Evolutionary conservation across 208 protist genomes (phyloP).

Genomic region (Lotmaria passim): DNA sequence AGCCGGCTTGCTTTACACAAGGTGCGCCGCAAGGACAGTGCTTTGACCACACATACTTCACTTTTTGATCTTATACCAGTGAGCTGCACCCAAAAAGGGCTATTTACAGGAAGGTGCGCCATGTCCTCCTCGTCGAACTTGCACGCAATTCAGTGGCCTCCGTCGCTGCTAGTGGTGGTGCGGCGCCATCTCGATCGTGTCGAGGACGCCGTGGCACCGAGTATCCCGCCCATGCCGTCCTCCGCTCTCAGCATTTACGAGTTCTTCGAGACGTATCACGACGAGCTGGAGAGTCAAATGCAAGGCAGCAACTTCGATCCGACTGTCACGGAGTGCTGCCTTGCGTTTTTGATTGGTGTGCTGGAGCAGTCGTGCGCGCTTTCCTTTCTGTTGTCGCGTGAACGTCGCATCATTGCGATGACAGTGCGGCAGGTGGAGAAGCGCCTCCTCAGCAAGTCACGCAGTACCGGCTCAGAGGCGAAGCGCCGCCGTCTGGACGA

Average conservation of each 20-base stretch:
- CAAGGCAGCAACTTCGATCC: conserved; percentile 27
- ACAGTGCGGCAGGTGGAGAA: conserved; percentile 40
- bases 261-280: conserved; percentile 56
- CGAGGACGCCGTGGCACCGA: conserved; percentile 57
- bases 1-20: too few relatives aligned
- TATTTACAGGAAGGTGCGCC: background rate
- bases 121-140: background rate
- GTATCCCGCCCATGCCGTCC: conserved; percentile 50
- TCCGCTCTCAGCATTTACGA: conserved; percentile 44
- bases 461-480: conserved; percentile 6
- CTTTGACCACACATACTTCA: too few relatives aligned
- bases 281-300: conserved; percentile 25
- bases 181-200: conserved; percentile 55
- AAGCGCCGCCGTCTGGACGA: conserved; percentile 37
- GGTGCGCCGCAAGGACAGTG: too few relatives aligned
- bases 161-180: conserved; percentile 49
- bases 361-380: conserved; percentile 78
- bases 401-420: conserved; percentile 48
- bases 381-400: conserved; percentile 66
- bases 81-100: too few relatives aligned
- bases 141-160: conserved; percentile 57
- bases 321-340: conserved; percentile 51
- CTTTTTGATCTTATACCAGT: too few relatives aligned
- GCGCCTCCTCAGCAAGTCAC: conserved; percentile 28
- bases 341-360: conserved; percentile 61